Evolutionary conservation across 129 eudicot species (phyloP), one percentile per base, ranked within the genome.

Genomic region (Tanacetum coccineum): DNA sequence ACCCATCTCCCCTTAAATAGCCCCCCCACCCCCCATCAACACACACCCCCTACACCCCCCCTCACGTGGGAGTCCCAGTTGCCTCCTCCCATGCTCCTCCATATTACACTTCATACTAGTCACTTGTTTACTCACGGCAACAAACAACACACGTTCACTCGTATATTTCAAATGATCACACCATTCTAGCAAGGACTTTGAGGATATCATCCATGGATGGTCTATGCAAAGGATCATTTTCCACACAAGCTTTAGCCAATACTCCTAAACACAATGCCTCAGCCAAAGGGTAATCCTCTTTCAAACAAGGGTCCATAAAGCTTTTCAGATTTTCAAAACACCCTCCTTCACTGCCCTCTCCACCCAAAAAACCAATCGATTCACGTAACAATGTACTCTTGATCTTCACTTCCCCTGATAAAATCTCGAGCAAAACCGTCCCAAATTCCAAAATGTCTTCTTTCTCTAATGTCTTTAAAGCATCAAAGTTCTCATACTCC

Each of bases 261-360:
- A 89, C 96, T 22, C 87, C 92, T 40, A 89, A 71, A 71, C 96
- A 85, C 70, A 89, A 76, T 19, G 96, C 96, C 82, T 89, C 96
- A 7, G 96, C 93, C 51, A 89, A 62, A 53, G 89, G 85, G 65
- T 89, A 89, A 65, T 85, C 93, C 18, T 81, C 93, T 48, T 70
- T 89, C 70, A 89, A 59, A 68, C 76, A 42, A 26, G 89, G 89
- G 74, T 89, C 96, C 73, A 89, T 76, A 51, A 85, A 89, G 55
- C 62, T 74, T 78, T 74, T 83, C 77, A 89, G 32, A 56, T 81
- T 86, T 67, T 81, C 93, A 74, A 85, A 89, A 73, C 89, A 89
- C 11, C 96, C 96, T 45, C 92, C 85, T 65, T 78, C 91, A 28
- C 32, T 77, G 70, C 62, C 87, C 84, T 84, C 85, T 22, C 92